Base-by-base conservation (phyloP, 2,329 filamentous ascomycete genomes). In the Canariomyces notabilis region DNA sequence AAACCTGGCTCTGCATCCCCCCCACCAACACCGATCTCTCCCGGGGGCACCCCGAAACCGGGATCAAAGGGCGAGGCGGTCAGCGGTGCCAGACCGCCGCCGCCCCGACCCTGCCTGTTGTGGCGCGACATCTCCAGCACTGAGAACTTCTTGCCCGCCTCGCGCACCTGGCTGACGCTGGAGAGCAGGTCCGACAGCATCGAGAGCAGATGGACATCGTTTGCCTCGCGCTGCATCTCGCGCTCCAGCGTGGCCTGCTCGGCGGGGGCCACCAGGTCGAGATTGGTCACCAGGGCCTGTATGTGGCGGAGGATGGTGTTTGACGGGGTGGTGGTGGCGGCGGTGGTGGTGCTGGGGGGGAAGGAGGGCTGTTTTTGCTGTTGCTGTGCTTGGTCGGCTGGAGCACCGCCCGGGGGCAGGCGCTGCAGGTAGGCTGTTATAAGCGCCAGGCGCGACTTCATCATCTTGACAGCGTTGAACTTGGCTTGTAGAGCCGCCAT, bases 401-500 rank as follows among this genome's bases (percentile, higher is more conserved):
- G 76, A 29, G 82, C 69, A 59, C 82, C 82, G 18, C 81, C 82
- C 6, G 79, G 74, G 1, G 86, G 85, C 2, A 93, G 76, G 12
- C 76, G 77, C 52, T 83, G 73, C 37, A 98, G 80, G 63, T 96
- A 97, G n/a, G 74, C 74, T 49, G 77, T 77, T 55, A 91, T 77
- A 46, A 91, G 76, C 36, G 78, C 75, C 56, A 93, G 80, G 40
- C 87, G 81, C 6, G 83, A 80, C 59, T 91, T 83, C 21, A 98
- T 80, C 82, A 95, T 96, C 68, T 89, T 91, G 61, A 96, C 85
- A 20, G 93, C 90, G 66, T 96, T 97, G 52, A 85, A 79, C 60
- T 95, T 95, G 50, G 89, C 86, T 21, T 84, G 93, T 18, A 98
- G 79, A 14, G 78, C 71, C 20, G 78, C 73, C 45, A 83, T 72